Base-by-base conservation (phyloP, 371 early-diverging fungal species). In the Parasitella parasitica region DNA sequence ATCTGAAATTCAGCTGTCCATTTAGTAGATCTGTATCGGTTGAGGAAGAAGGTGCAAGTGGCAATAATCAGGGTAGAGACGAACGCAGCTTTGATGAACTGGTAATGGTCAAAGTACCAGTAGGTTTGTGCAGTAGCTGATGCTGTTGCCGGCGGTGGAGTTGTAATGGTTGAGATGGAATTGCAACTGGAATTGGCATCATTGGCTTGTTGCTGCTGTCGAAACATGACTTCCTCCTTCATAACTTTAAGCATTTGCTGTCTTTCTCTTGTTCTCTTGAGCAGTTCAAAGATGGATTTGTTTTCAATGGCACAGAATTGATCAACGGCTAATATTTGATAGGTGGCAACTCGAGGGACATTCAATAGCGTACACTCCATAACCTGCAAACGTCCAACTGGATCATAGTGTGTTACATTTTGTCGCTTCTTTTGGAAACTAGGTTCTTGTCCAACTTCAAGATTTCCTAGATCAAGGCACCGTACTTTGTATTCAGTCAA, bases 251-350 rank as follows among this genome's bases (percentile, higher is more conserved):
- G 52, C 27, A 64, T 54, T 13, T 67, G 50, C 9, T 72, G 69
- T 24, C 68, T 49, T 48, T 67, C 66, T 37, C 79, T 65, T 32
- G 74, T 66, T 58, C 69, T 63, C 34, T 69, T 72, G 12, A 79
- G 35, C 28, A 74, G 51, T n/a, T 66, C 54, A 35, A 70, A 72
- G 2, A 80, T 64, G 5, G 67, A 66, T 4, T 53, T 65, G 28
- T 67, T 71, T 30, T 77, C 66, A 28, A 80, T 68, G 0, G 57
- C 65, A 39, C 64, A 60, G 37, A 80, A 73, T 28, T 80, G 80
- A 9, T 74, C 69, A 2, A 77, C 60, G 0, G 75, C 63, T 15
- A 80, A 34, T 12, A 80, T 73, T 35, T 80, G 75, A 61, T 75
- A 80, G 4, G 74, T 70, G 2, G 73, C 74, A 22, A 69, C 61